A percentile compares a stretch with the other conserved stretches of the same genome.
These are phyloP conservation scores for Sporothrix brasiliensis DNA, from an alignment of 2,329 filamentous ascomycete genomes.

Conservation along the genomic window DNA sequence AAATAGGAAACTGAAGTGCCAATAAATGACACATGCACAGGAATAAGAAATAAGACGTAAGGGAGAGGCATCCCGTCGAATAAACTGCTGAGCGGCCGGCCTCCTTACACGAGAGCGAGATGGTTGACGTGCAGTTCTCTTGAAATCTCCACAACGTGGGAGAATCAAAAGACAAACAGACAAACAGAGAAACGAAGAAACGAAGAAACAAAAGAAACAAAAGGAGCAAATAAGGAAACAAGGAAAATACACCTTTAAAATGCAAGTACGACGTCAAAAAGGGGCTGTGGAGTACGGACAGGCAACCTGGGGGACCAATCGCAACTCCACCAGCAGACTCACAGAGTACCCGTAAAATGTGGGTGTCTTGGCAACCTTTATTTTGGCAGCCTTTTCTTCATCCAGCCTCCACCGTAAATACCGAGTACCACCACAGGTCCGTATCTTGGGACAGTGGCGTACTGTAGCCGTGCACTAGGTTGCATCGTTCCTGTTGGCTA, in stretches of 20 bases:
- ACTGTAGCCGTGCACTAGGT: conserved; percentile 19
- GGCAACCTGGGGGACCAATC: conserved; percentile 23
- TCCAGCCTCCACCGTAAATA: not conserved
- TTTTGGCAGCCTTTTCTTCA: not conserved
- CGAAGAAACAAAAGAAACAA: not conserved
- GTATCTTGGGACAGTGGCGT: not conserved
- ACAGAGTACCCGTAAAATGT: conserved; percentile 20
- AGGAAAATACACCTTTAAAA: not conserved
- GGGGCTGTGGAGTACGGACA: conserved; percentile 24
- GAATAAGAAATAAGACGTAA: not conserved
- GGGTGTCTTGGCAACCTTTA: not conserved
- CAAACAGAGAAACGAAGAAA: not conserved
- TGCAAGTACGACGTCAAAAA: conserved; percentile 8
- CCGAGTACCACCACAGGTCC: conserved; percentile 6
- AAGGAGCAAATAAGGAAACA: not conserved
- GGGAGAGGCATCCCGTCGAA: too few species aligned
- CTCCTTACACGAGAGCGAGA: not conserved
- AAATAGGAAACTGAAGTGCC: too few species aligned
- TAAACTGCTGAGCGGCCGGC: too few species aligned
- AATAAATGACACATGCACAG: too few species aligned
- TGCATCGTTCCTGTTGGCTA: not conserved
- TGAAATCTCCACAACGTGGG: too few species aligned
- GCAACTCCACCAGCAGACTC: conserved; percentile 24
- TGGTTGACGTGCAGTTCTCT: not conserved
- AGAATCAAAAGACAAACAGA: too few species aligned